Conservation (phyloP, 345 rosid genomes). For the Eucalyptus sp. region DNA sequence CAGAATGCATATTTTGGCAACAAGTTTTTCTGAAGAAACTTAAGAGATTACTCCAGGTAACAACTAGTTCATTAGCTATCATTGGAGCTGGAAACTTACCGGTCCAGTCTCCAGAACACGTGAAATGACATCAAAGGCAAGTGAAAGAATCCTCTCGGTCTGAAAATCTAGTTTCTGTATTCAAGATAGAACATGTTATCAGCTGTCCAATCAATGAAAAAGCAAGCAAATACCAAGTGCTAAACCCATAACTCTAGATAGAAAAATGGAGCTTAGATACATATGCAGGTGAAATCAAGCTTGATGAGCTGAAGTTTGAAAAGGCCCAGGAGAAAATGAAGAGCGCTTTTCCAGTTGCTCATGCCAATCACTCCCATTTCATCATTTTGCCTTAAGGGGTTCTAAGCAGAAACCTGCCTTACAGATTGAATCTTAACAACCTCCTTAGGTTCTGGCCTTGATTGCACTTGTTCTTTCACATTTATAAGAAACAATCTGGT, state of each 20-base stretch:
- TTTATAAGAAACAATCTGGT: neutral
- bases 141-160: slow-evolving; percentile 61
- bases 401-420: neutral
- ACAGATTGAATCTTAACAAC: neutral
- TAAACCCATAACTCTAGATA: neutral
- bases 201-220: neutral
- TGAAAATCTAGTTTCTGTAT: slow-evolving; percentile 59
- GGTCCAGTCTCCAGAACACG: slow-evolving; percentile 81
- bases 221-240: neutral
- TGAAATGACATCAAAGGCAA: slow-evolving; percentile 71
- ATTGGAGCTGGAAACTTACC: slow-evolving; percentile 22
- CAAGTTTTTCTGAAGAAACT: neutral
- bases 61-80: neutral
- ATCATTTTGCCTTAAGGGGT: neutral
- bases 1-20: neutral
- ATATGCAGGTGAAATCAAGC: neutral
- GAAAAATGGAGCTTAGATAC: neutral
- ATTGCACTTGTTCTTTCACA: neutral
- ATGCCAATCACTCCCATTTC: neutral
- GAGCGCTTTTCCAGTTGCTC: neutral
- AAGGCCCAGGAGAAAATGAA: neutral
- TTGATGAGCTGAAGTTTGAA: neutral
- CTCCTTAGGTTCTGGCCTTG: neutral
- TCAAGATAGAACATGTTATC: neutral
- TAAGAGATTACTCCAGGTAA: neutral